Conservation (phyloP, 495 filamentous ascomycete species). For the Penicillium psychrofluorescens region DNA sequence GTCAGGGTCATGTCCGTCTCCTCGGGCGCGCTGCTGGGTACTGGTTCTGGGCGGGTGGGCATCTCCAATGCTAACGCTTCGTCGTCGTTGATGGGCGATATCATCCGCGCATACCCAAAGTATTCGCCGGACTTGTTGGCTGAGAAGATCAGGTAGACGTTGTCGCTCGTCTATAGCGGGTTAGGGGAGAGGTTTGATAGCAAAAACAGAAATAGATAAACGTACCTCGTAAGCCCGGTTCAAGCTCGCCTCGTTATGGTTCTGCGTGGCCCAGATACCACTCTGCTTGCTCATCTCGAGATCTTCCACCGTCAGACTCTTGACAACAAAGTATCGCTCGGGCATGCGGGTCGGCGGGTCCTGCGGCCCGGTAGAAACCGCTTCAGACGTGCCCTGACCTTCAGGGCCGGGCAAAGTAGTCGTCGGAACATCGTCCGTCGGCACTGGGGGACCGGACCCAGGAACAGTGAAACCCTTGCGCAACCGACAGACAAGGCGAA, state of each 20-base stretch:
- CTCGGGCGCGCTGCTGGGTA: conserved; percentile 44
- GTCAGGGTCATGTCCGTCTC: conserved; percentile 62
- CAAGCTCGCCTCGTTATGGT: conserved; percentile 78
- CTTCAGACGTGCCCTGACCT: conserved; percentile 4
- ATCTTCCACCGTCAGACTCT: conserved; percentile 92
- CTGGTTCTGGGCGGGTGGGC: conserved; percentile 40
- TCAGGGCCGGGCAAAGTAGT: conserved; percentile 14
- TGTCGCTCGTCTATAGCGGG: conserved; percentile 56
- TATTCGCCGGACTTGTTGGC: conserved; percentile 98
- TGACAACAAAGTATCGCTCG: conserved; percentile 86
- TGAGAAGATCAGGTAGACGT: conserved; percentile 94
- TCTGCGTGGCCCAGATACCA: conserved; percentile 89
- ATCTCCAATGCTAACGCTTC: conserved; percentile 56
- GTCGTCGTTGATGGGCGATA: conserved; percentile 73
- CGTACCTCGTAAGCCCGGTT: conserved; percentile 82
- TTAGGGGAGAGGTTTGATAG: conserved; percentile 5
- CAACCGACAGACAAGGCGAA: conserved; percentile 85
- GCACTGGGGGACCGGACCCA: conserved; percentile 13
- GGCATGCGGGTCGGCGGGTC: conserved; percentile 24
- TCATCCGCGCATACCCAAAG: conserved; percentile 92
- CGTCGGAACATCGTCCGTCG: neutral
- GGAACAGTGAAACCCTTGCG: conserved; percentile 48
- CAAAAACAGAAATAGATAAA: neutral
- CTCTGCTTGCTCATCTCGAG: conserved; percentile 83
- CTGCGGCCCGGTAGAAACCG: neutral